These are phyloP conservation scores for Arthrobotrys sphaeroides DNA, from an alignment of 2,329 filamentous ascomycete genomes.

Conservation along the genomic window DNA sequence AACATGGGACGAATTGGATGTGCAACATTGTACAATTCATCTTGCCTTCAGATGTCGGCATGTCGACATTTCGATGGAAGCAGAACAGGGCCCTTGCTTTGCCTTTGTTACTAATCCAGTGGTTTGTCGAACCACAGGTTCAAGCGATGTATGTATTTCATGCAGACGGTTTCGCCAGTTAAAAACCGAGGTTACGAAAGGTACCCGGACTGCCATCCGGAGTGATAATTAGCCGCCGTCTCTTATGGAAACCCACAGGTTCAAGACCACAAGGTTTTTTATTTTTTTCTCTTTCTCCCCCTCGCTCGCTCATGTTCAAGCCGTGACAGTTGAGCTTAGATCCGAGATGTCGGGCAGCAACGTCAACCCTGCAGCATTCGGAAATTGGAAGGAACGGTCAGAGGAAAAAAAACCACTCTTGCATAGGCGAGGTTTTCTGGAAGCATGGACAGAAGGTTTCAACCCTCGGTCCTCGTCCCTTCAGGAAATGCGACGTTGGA, in stretches of 20 bases:
- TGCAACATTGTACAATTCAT: constrained; percentile 44
- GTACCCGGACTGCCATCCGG: constrained; percentile 13
- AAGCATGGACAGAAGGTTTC: constrained; percentile 31
- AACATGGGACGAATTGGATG: constrained; percentile 10
- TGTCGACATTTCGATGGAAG: neutral
- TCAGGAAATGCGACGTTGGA: constrained; percentile 23
- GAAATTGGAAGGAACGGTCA: constrained; percentile 31
- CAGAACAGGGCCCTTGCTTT: constrained; percentile 16
- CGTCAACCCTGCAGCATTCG: constrained; percentile 28
- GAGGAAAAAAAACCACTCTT: constrained; percentile 35
- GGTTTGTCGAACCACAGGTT: constrained; percentile 5
- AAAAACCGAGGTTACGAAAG: constrained; percentile 32
- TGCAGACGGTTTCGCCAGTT: constrained; percentile 8
- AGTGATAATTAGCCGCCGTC: constrained; percentile 48
- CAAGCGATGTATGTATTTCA: neutral
- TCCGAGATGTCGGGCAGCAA: constrained; percentile 37
- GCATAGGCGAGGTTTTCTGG: constrained; percentile 50
- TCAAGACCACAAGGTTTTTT: constrained; percentile 42
- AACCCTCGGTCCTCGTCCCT: constrained; percentile 9
- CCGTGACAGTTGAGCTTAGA: constrained; percentile 34
- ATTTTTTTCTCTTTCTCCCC: neutral
- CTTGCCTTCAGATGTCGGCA: constrained; percentile 10
- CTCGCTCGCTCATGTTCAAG: neutral
- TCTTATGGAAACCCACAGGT: constrained; percentile 1
- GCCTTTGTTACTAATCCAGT: constrained; percentile 33